phyloP scores from a whole-genome alignment of 495 filamentous ascomycete species.

The Acidomyces sp. region DNA sequence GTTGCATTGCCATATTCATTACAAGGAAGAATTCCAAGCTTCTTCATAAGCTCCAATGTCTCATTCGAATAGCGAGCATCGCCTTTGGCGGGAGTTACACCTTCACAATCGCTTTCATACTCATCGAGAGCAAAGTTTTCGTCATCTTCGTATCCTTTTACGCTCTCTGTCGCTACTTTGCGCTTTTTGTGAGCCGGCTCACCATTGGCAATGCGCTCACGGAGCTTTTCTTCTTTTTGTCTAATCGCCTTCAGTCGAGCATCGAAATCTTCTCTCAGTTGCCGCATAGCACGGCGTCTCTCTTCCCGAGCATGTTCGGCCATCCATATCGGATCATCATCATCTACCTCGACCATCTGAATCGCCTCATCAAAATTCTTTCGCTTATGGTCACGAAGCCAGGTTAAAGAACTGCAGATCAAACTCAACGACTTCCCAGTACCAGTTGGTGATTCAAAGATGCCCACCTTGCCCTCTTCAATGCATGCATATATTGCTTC shows the following conservation, averaged over 20 bases:
- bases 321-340: conserved; percentile 83
- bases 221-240: conserved; percentile 51
- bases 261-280: conserved; percentile 59
- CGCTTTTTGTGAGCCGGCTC: conserved; percentile 40
- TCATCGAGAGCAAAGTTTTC: conserved; percentile 61
- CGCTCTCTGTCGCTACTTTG: conserved; percentile 22
- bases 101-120: conserved; percentile 54
- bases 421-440: conserved; percentile 84
- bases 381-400: conserved; percentile 77
- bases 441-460: conserved; percentile 90
- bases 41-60: conserved; percentile 51
- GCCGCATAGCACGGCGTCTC: conserved; percentile 51
- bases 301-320: conserved; percentile 56
- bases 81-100: conserved; percentile 24
- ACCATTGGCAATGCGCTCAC: conserved; percentile 33
- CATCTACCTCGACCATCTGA: conserved; percentile 34
- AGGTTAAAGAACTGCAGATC: conserved; percentile 85
- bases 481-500: conserved; percentile 68
- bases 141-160: conserved; percentile 45
- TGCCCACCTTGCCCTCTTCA: conserved; percentile 66
- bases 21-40: conserved; percentile 30
- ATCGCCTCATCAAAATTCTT: conserved; percentile 44
- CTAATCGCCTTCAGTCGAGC: conserved; percentile 52
- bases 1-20: conserved; percentile 38
- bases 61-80: conserved; percentile 39